Evolutionary conservation across 108 stramenopile genomes (phyloP).

Genomic region (Fistulifera pelliculosa): DNA sequence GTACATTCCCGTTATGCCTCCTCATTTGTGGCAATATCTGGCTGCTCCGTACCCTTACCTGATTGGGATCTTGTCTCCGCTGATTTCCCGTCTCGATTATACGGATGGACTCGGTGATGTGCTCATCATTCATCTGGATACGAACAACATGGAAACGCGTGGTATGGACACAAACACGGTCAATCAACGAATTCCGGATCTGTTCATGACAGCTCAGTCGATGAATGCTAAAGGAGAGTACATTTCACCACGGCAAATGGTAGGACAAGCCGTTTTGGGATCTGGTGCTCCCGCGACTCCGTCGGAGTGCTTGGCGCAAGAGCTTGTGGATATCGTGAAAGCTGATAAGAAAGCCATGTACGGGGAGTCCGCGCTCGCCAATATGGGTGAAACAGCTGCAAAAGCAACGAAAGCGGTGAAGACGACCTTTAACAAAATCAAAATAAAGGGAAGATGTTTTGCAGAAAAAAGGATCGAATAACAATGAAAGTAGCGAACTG

Average conservation of each 20-base stretch:
- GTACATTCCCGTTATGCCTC: conserved; percentile 75
- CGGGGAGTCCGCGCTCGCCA: conserved; percentile 32
- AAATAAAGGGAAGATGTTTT: conserved; percentile 23
- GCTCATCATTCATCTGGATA: conserved; percentile 71
- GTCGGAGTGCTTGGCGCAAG: conserved; percentile 60
- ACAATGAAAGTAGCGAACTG: conserved; percentile 19
- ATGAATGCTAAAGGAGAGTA: conserved; percentile 13
- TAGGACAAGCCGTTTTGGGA: not conserved
- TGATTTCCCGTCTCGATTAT: conserved; percentile 23
- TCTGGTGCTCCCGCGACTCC: conserved; percentile 13
- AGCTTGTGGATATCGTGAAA: conserved; percentile 67
- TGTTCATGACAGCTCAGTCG: conserved; percentile 26
- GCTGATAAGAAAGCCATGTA: conserved; percentile 52
- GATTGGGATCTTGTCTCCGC: conserved; percentile 45
- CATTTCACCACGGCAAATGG: conserved; percentile 1
- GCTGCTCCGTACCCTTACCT: conserved; percentile 60
- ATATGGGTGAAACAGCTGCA: conserved; percentile 35
- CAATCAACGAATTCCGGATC: conserved; percentile 30
- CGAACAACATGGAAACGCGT: conserved; percentile 52
- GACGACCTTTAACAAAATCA: conserved; percentile 22
- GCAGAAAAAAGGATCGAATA: conserved; percentile 23
- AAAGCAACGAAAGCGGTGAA: conserved; percentile 54
- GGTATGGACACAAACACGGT: conserved; percentile 39
- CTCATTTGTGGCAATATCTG: conserved; percentile 55
- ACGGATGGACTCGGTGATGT: conserved; percentile 61